Evolutionary conservation across 371 early-diverging fungal species (phyloP).

Genomic region (Mucor irregularis): DNA sequence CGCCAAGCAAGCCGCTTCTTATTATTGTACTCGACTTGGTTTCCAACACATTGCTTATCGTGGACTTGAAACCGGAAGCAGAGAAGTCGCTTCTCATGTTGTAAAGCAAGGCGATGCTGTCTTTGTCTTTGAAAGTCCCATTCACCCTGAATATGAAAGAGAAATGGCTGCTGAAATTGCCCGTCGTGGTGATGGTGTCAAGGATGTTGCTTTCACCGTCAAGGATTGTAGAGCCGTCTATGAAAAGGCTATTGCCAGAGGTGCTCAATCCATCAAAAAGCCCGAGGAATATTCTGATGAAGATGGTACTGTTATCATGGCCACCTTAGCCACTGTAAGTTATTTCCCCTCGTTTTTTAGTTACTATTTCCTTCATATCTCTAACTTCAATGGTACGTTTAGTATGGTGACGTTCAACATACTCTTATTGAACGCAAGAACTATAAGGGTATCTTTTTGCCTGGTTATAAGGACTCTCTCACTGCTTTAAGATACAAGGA

Average conservation of each 20-base stretch:
- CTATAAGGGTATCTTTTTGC: slow-evolving; percentile 89
- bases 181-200: slow-evolving; percentile 92
- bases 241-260: slow-evolving; percentile 81
- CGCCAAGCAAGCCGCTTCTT: slow-evolving; percentile 95
- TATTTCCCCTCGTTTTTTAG: not conserved
- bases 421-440: slow-evolving; percentile 87
- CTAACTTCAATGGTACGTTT: not conserved
- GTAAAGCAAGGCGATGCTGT: slow-evolving; percentile 78
- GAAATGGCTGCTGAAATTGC: slow-evolving; percentile 75
- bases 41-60: slow-evolving; percentile 91
- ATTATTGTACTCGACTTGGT: slow-evolving; percentile 85
- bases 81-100: slow-evolving; percentile 86
- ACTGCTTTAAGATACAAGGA: slow-evolving; percentile 52
- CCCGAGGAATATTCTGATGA: slow-evolving; percentile 84
- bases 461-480: slow-evolving; percentile 63
- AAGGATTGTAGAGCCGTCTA: slow-evolving; percentile 83
- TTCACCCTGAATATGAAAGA: slow-evolving; percentile 79
- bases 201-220: slow-evolving; percentile 93
- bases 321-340: slow-evolving; percentile 84
- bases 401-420: slow-evolving; percentile 93
- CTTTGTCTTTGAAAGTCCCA: slow-evolving; percentile 91
- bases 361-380: not conserved
- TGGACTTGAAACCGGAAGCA: slow-evolving; percentile 93
- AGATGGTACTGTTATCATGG: slow-evolving; percentile 87
- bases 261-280: slow-evolving; percentile 82